phyloP scores from a whole-genome alignment of 2,329 filamentous ascomycete species.

The Microsporum ferrugineum region DNA sequence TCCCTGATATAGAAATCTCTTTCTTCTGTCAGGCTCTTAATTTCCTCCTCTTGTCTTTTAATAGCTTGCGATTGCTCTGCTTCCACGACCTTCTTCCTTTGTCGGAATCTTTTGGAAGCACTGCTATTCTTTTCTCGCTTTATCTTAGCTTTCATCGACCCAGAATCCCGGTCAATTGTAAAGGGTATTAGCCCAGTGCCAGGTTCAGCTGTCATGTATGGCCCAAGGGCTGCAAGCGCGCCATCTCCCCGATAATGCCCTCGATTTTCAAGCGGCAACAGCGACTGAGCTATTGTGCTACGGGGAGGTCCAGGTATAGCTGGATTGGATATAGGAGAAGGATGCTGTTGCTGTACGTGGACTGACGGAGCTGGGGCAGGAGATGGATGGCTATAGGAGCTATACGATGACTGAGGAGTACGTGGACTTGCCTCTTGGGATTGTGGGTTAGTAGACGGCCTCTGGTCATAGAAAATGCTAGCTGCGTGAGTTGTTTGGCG shows the following conservation, averaged over 20 bases:
- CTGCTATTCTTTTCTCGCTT: constrained; percentile 35
- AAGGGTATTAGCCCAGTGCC: constrained; percentile 26
- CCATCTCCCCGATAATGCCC: background rate
- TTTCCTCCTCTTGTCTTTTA: constrained; percentile 25
- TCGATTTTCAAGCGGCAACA: constrained; percentile 3
- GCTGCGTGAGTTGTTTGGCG: constrained; percentile 4
- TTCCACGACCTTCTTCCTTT: constrained; percentile 31
- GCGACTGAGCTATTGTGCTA: background rate
- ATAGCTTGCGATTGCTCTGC: constrained; percentile 30
- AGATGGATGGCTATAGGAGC: constrained; percentile 11
- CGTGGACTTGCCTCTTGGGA: constrained; percentile 11
- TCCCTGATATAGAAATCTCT: constrained; percentile 32
- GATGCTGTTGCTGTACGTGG: constrained; percentile 11
- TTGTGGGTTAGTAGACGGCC: background rate
- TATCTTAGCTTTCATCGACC: constrained; percentile 31
- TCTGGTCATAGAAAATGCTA: constrained; percentile 2
- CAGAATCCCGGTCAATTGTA: constrained; percentile 31
- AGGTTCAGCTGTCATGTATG: background rate
- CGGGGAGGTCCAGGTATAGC: background rate
- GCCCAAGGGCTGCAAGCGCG: background rate
- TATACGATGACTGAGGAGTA: constrained; percentile 12
- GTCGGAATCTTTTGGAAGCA: constrained; percentile 32
- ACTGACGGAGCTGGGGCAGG: constrained; percentile 1
- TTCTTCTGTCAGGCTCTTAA: constrained; percentile 25
- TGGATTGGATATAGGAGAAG: constrained; percentile 4